Conservation (phyloP, 306 rosid species). For the Luffa acutangula region DNA sequence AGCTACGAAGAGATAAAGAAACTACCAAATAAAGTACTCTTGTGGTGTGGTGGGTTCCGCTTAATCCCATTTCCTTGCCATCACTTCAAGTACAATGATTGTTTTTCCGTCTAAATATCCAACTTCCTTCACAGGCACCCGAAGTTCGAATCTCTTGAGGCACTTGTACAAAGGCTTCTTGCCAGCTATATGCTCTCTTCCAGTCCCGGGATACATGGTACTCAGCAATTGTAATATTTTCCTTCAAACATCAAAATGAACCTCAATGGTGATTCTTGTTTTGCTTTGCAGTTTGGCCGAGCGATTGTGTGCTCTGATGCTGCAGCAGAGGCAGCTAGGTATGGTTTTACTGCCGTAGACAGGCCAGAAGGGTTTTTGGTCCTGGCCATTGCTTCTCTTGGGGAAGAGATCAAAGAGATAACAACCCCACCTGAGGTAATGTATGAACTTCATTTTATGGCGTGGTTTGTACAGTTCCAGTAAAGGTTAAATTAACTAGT, state of each 20-base stretch:
- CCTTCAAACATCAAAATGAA: background rate
- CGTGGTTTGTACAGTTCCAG: background rate
- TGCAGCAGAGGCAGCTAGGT: conserved; percentile 71
- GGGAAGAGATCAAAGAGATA: conserved; percentile 34
- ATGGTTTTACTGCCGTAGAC: conserved; percentile 76
- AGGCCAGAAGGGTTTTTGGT: conserved; percentile 82
- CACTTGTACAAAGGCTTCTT: conserved; percentile 73
- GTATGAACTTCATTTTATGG: background rate
- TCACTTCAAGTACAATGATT: background rate
- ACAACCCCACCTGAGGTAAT: conserved; percentile 42
- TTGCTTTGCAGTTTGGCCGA: conserved; percentile 47
- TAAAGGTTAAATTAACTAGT: background rate
- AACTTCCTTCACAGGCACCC: conserved; percentile 29
- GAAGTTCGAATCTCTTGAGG: conserved; percentile 72
- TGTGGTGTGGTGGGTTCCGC: conserved; percentile 71
- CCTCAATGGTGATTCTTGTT: background rate
- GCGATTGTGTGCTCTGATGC: conserved; percentile 71
- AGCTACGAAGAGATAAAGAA: conserved; percentile 56
- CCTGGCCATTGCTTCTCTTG: conserved; percentile 73
- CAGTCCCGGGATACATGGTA: conserved; percentile 79
- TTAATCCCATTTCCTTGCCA: background rate
- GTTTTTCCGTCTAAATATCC: background rate
- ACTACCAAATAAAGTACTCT: conserved; percentile 63
- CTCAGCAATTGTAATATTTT: background rate
- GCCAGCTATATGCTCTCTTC: conserved; percentile 65